Evolutionary conservation across 768 basidiomycete species (phyloP), one percentile per base, ranked within the genome.

Genomic region (Serendipita sp.): DNA sequence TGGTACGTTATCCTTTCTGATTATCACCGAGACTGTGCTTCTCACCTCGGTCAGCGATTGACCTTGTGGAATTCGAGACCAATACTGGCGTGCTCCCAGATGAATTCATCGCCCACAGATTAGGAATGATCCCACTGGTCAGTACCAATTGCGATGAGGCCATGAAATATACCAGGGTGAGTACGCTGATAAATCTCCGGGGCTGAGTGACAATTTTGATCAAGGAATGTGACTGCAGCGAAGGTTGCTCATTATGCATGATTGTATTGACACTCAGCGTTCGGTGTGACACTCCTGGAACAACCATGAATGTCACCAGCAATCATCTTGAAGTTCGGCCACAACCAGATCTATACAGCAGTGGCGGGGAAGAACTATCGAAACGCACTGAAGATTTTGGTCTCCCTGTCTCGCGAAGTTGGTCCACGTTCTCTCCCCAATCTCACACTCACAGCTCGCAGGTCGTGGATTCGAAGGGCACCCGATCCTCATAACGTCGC

Each of bases 31-130:
- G 14, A 22, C 13, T 48, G 24, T 11, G 45, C 26, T 53, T 34
- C 50, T n/a, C 53, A 48, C 4, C 14, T 34, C 56, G 22, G 28
- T 22, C 69, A 97, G 96, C 94, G 38, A 98, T 99, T 66, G 96
- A 99, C 76, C 86, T 95, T 74, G 95, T 98, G 11, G 88, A 92
- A 73, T 87, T 98, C 66, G 81, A 86, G 64, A 81, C 80, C 62
- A 99, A 99, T 72, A 92, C 91, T 3, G 84, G 90, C 1, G 94
- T 96, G 2, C 75, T 99, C 22, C 90, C 94, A 1, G 96, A 99
- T 74, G 96, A 99, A 75, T 96, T 93, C 75, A 87, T 99, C 65
- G 90, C 93, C 0, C 96, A 99, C 73, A 83, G 96, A 60, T 78
- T 99, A 31, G 96, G 96, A 24, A 87, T 96, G 82, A 79, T 99